Conservation (phyloP, 140 eudicot species). For the Oenanthe javanica region DNA sequence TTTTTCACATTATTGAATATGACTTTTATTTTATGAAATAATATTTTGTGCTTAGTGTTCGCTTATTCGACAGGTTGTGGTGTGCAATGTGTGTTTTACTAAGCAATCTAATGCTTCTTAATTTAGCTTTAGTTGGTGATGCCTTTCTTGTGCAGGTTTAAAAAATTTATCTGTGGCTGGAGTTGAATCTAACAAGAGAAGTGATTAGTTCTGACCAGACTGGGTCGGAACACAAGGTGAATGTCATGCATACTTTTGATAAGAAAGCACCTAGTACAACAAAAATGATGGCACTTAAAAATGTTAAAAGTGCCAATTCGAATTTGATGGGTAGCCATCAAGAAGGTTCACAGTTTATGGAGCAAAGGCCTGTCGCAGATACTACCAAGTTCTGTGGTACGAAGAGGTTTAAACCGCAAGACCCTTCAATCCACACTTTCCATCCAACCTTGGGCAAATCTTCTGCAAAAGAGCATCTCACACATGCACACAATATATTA, state of each 20-base stretch:
- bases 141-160: neutral
- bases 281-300: constrained; percentile 54
- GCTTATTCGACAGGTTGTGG: neutral
- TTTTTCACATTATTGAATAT: constrained; percentile 20
- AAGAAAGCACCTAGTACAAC: constrained; percentile 35
- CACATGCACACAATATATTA: constrained; percentile 37
- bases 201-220: constrained; percentile 48
- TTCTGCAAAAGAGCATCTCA: constrained; percentile 38
- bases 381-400: constrained; percentile 44
- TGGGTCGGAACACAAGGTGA: constrained; percentile 22
- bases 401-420: constrained; percentile 55
- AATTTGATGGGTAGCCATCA: constrained; percentile 24
- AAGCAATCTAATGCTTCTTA: neutral
- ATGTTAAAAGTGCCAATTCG: constrained; percentile 48
- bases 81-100: neutral
- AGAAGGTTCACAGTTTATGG: constrained; percentile 24
- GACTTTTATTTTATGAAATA: neutral
- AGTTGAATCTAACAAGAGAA: neutral
- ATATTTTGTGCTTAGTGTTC: neutral
- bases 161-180: neutral
- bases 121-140: neutral
- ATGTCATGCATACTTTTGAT: constrained; percentile 21
- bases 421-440: constrained; percentile 25
- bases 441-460: constrained; percentile 25
- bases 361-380: constrained; percentile 28